Percentiles rank a stretch among this genome's conserved stretches.
Evolutionary conservation across 164 flowering plant genomes (phyloP).

Genomic region (Berberis thunbergii): DNA sequence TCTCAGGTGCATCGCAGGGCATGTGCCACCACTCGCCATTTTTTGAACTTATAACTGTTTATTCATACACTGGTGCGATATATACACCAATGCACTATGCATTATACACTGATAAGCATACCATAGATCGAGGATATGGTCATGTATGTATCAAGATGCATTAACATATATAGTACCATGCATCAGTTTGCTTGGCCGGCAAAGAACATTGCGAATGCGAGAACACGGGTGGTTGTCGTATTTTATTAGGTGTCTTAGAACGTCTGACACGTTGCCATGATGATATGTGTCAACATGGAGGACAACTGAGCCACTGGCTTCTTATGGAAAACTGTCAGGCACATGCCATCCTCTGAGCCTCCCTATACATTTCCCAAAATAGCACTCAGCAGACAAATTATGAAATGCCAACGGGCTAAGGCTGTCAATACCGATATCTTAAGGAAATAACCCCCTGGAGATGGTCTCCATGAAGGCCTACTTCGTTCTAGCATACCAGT

Average conservation of each 20-base stretch:
- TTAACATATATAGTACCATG: background rate
- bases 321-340: background rate
- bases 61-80: no score
- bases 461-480: no score
- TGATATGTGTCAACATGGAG: background rate
- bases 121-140: no score
- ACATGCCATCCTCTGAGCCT: background rate
- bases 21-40: no score
- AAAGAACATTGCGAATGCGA: background rate
- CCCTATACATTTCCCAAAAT: background rate
- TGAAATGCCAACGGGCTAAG: background rate
- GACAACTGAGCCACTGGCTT: background rate
- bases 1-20: no score
- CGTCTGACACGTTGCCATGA: no score
- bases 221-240: background rate
- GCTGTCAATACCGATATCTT: background rate
- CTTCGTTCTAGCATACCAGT: background rate
- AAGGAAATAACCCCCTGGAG: background rate
- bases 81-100: no score
- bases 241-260: background rate
- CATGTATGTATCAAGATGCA: no score
- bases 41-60: no score
- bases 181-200: background rate
- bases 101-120: no score
- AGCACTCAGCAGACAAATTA: background rate